A percentile compares a stretch with the other conserved stretches of the same genome.
Evolutionary conservation across 202 grass and related monocot species (phyloP).

Genomic region (Setaria italica): DNA sequence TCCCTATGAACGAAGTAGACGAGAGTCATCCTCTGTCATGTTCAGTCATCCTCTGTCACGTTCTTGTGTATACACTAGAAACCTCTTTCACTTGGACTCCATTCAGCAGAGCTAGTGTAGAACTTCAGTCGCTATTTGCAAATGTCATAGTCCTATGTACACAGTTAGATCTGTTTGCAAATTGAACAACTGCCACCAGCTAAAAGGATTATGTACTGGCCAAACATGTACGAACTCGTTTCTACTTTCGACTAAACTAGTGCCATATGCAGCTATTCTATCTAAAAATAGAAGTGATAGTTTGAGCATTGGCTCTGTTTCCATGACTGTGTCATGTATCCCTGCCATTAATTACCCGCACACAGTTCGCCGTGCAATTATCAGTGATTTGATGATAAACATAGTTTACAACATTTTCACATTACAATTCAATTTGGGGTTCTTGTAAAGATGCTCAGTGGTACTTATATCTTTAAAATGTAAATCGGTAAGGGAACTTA

Average conservation of each 20-base stretch:
- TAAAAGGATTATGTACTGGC: neutral
- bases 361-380: neutral
- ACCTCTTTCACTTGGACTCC: neutral
- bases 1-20: neutral
- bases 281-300: neutral
- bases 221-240: neutral
- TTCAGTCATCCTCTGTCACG: neutral
- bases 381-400: neutral
- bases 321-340: neutral
- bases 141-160: neutral
- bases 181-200: neutral
- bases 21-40: neutral
- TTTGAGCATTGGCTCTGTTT: neutral
- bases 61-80: conserved; percentile 2
- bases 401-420: neutral
- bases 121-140: neutral
- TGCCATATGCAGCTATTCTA: neutral
- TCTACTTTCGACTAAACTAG: neutral
- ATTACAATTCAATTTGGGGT: neutral
- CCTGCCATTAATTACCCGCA: neutral
- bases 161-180: neutral
- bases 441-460: neutral
- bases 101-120: neutral
- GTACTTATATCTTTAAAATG: conserved; percentile 32
- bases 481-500: conserved; percentile 45